Base-by-base conservation (phyloP, 2,329 filamentous ascomycete genomes). In the Botrytis paeoniae region DNA sequence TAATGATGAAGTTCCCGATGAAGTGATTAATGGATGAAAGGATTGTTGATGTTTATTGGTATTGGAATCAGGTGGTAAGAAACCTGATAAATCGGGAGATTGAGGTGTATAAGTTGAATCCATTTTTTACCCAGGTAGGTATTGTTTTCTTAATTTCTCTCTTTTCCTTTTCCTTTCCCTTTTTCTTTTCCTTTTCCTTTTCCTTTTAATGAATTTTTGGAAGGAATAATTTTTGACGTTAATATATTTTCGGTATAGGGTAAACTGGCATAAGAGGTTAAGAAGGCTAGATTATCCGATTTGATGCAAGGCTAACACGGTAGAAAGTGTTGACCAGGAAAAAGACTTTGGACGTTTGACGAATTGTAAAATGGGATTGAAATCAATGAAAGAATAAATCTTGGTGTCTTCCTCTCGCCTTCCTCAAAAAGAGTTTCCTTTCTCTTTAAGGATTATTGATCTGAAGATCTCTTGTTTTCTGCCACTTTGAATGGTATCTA, bases 101-200 rank as follows among this genome's bases (percentile, higher is more conserved):
- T 80, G 79, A 70, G 80, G 80, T 60, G 78, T 75, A 76, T 81
- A 81, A 59, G 79, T 80, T 76, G 75, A 74, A 73, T 79, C 79
- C 75, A 78, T 78, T 54, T 64, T 62, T 64, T 61, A 48, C 45
- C 51, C 25, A 29, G 25, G 4, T 16, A n/a, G 45, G 14, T 25
- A 9, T n/a, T 71, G 63, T 63, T 73, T 63, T 62, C 60, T 70
- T 29, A 66, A 71, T 45, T 54, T 59, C 62, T 22, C 54, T 70
- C 32, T 57, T 65, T 61, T 65, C 64, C 72, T 69, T 72, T 69
- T 63, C 9, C n/a, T 54, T 2, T 69, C 73, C 66, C 48, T 35
- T 39, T 39, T 12, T 68, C 32, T 57, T 63, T 61, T 65, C 64
- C 72, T 69, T 72, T 69, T 59, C 9, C n/a, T 54, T 4, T 69